Base-by-base conservation (phyloP, 352 stramenopile species). In the Phytophthora pseudosyringae region DNA sequence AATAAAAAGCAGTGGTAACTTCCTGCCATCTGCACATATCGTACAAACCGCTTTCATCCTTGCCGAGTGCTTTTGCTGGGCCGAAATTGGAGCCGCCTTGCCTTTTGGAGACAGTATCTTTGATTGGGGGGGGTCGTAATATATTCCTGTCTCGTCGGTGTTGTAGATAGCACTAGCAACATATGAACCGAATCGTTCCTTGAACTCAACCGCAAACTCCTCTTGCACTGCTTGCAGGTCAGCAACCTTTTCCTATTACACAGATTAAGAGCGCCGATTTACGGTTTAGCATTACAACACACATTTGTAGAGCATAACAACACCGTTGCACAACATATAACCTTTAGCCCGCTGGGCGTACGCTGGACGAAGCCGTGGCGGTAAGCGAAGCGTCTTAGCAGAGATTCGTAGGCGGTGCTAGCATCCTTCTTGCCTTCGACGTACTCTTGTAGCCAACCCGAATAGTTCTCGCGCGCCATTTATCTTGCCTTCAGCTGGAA, bases 61-160 rank as follows among this genome's bases (percentile, higher is more conserved):
- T 1, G 39, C 47, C 6, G 61, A 69, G 29, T 60, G 53, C 33
- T 63, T 69, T n/a, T 59, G 51, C 10, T 68, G 18, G 8, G 60
- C 53, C 0, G 61, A 56, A 18, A 64, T 59, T n/a, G 40, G 5
- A 5, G 47, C 32, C 5, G 32, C 7, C 15, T 69, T 41, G 13
- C 53, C 53, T 13, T 35, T 69, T n/a, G 53, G 38, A 1, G 25
- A 64, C 0, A 64, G 18, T 1, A 68, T 55, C 26, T 47, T 54
- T 0, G 11, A 36, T 6, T 51, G 44, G 1, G 50, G 50, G 11
- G 21, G 16, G 28, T 58, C 51, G 11, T 44, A 52, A 21, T 68
- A 68, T 26, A 63, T 58, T 11, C 36, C 36, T 7, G 46, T 69
- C 5, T 56, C 52, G 10, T 59, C 38, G 1, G 13, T 55, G 13